Evolutionary conservation across 2,329 filamentous ascomycete genomes (phyloP), one percentile per base, ranked within the genome.

Genomic region (Trichothecium roseum): DNA sequence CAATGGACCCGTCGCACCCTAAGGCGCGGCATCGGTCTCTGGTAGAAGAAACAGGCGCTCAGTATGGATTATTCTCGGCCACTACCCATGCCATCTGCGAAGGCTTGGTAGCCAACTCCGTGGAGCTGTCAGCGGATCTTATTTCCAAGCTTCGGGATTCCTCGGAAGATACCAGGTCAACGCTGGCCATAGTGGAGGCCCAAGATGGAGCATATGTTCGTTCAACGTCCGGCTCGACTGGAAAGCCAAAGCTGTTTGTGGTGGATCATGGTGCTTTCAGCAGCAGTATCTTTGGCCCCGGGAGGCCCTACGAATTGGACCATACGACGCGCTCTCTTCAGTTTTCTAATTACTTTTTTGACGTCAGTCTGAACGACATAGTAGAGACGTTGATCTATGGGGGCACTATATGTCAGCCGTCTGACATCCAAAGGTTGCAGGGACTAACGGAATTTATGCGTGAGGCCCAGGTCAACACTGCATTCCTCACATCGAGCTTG

Each of bases 201-300:
- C 22, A 36, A 17, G 15, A 41, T n/a, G 34, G 40, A 12, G 40
- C 41, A 4, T 46, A 43, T 34, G 36, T 46, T 4, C 24, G 45
- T 10, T 50, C 49, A 29, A 50, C 46, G 4, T 49, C 46, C 4
- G 46, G 46, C 13, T 48, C 42, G 20, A 50, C 46, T 2, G 46
- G 45, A n/a, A 35, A 39, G 15, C 45, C 45, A 7, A 48, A 48
- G n/a, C 52, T 48, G 5, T 42, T 45, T 4, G 28, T 52, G 5
- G 40, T 54, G 10, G 44, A 53, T 28, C 78, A 82, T 45, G 56
- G 54, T 1, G 63, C 70, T 2, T 59, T 78, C 8, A 68, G 68
- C 2, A 71, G 72, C 0, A 63, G 65, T 4, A 63, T 67, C 16
- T 39, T 65, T 3, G 61, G 20, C 10, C 20, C 20, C 10, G 61